phyloP scores from a whole-genome alignment of 495 filamentous ascomycete genomes.

The Amorphotheca resinae region DNA sequence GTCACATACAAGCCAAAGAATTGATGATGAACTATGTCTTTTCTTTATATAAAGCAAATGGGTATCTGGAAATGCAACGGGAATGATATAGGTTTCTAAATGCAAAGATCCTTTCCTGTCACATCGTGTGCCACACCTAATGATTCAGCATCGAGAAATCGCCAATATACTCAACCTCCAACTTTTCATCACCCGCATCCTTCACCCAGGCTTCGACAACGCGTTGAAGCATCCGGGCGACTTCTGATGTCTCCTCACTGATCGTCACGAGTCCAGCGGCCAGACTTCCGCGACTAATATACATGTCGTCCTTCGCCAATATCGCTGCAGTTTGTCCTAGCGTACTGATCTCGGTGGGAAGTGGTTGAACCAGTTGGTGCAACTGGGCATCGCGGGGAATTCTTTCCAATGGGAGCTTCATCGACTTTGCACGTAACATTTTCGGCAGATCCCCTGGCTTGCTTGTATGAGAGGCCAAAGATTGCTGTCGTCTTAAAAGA shows the following conservation, averaged over 20 bases:
- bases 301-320: not conserved
- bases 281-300: not conserved
- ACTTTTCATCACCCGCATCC: not conserved
- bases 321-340: not conserved
- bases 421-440: slow-evolving; percentile 28
- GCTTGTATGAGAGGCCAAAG: slow-evolving; percentile 14
- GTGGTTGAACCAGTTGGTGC: slow-evolving; percentile 10
- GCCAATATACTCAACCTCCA: slow-evolving; percentile 15
- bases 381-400: slow-evolving; percentile 22
- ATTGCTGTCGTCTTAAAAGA: slow-evolving; percentile 29
- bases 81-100: too few relatives aligned
- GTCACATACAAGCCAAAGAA: too few relatives aligned
- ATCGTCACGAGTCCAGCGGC: slow-evolving; percentile 1
- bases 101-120: not conserved
- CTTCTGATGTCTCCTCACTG: not conserved
- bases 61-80: slow-evolving; percentile 16
- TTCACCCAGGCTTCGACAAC: slow-evolving; percentile 9
- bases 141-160: slow-evolving; percentile 5
- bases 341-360: not conserved
- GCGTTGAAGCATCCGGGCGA: slow-evolving; percentile 2
- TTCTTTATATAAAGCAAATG: slow-evolving; percentile 9
- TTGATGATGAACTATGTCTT: too few relatives aligned
- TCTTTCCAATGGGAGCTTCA: slow-evolving; percentile 32
- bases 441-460: slow-evolving; percentile 14
- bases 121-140: too few relatives aligned